Conservation (phyloP, 2,329 filamentous ascomycete genomes). For the Hansfordia pulvinata region DNA sequence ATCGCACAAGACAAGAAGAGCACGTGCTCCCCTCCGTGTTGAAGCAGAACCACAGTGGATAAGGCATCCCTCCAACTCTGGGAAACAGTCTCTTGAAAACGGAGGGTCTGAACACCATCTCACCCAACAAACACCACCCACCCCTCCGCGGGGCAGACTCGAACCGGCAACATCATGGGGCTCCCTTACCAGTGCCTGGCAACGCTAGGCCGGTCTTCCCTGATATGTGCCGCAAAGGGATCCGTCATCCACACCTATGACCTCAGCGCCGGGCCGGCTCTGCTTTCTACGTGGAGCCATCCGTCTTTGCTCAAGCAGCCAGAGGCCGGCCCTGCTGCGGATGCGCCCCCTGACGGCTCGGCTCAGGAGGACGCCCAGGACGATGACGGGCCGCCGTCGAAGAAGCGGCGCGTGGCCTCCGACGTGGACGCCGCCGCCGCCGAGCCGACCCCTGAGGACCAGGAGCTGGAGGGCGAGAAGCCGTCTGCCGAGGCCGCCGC, state of each 20-base stretch:
- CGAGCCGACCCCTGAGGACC: no score
- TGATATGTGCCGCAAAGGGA: slow-evolving; percentile 63
- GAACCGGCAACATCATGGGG: slow-evolving; percentile 7
- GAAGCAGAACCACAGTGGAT: no score
- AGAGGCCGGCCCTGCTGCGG: slow-evolving; percentile 3
- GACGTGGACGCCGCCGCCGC: slow-evolving; percentile 4
- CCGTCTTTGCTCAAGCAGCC: slow-evolving; percentile 6
- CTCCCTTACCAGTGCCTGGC: slow-evolving; percentile 52
- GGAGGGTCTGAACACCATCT: no score
- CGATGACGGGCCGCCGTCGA: slow-evolving; percentile 1
- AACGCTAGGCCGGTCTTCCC: slow-evolving; percentile 26
- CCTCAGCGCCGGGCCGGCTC: slow-evolving; percentile 17
- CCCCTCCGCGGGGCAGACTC: no score
- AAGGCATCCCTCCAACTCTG: no score
- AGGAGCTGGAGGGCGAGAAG: slow-evolving; percentile 5
- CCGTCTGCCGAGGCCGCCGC: slow-evolving; percentile 1
- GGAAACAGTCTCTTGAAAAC: no score
- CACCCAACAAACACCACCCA: no score
- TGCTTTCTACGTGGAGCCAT: slow-evolving; percentile 14
- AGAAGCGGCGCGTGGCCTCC: slow-evolving; percentile 2
- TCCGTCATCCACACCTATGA: slow-evolving; percentile 57
- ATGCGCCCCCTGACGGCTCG: no score
- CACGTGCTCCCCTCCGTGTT: no score
- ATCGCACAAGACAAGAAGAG: no score
- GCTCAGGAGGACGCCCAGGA: no score